Percentiles rank a stretch among this genome's conserved stretches.
These are phyloP conservation scores for Kernera saxatilis DNA, from an alignment of 345 rosid species.

Conservation along the genomic window DNA sequence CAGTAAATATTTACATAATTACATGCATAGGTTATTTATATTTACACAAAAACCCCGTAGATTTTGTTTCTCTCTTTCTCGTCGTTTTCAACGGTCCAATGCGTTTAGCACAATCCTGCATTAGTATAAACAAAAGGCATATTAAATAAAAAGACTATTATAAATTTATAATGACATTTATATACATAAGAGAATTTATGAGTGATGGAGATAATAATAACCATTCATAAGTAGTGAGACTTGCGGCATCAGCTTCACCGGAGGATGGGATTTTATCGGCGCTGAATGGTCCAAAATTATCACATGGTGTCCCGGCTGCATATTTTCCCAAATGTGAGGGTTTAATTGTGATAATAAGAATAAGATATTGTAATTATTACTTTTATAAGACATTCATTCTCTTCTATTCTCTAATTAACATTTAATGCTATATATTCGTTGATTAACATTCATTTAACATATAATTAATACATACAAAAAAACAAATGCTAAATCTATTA, in stretches of 20 bases:
- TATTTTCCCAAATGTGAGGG: background rate
- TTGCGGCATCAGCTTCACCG: slow-evolving; percentile 49
- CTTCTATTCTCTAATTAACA: too few species aligned
- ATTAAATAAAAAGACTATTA: background rate
- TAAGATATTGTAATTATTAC: background rate
- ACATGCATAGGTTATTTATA: slow-evolving; percentile 13
- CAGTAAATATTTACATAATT: slow-evolving; percentile 28
- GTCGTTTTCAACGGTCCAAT: slow-evolving; percentile 57
- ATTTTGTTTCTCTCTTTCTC: background rate
- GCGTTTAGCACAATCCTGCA: slow-evolving; percentile 70
- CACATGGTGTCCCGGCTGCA: slow-evolving; percentile 69
- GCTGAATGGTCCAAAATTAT: slow-evolving; percentile 24
- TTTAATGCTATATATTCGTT: too few species aligned
- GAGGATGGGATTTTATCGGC: slow-evolving; percentile 25
- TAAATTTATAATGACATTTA: background rate
- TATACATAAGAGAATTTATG: background rate
- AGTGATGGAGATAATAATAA: slow-evolving; percentile 15
- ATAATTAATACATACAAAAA: too few species aligned
- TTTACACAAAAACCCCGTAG: slow-evolving; percentile 16
- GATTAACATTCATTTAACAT: too few species aligned
- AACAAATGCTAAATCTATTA: too few species aligned
- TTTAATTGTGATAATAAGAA: background rate
- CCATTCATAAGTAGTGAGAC: slow-evolving; percentile 63
- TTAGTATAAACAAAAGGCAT: background rate
- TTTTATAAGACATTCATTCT: too few species aligned